Base-by-base conservation (phyloP, 1,284 basidiomycete genomes). In the Cryptococcus neoformans region DNA sequence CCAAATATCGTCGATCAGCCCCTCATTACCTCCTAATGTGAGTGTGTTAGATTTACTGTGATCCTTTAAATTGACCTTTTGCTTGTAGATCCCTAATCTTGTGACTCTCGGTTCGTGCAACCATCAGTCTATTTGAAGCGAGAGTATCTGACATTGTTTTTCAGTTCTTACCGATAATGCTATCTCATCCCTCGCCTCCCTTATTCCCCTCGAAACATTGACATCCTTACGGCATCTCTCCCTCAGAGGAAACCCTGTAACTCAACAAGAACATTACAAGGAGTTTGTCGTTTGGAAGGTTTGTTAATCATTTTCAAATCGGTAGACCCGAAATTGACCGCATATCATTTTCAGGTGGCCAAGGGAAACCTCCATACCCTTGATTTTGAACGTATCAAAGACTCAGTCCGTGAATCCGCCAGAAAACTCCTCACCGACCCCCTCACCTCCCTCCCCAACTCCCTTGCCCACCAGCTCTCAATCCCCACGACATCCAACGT, bases 351-450 rank as follows among this genome's bases (percentile, higher is more conserved):
- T 17, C 55, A 72, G 70, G 65, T 74, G 21, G 76, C 67, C 49
- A 72, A 78, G 55, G 78, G 78, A 0, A 73, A 75, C 45, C 84
- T 99, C 71, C 87, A 94, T 82, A 90, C 94, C 75, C 84, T 99
- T 70, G 96, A 99, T 83, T 99, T 90, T 79, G 87, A 91, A 81
- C 87, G 95, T 77, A 89, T 99, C 73, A 90, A 91, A 77, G 92
- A 97, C 77, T 73, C 92, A 85, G 90, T 93, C 79, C 86, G 92
- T 58, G 80, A 85, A 74, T 78, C 84, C 21, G 90, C 86, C 49
- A 85, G 84, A 68, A 74, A 84, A 34, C 79, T 93, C 44, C 92
- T 95, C 80, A 80, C 89, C 37, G 73, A 93, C 87, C 14, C 81
- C 82, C 44, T 87, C 87, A 72, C 73, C 54, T 82, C 83, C 51